Evolutionary conservation across 441 rosid species (phyloP).

Genomic region (Daphne laureola): DNA sequence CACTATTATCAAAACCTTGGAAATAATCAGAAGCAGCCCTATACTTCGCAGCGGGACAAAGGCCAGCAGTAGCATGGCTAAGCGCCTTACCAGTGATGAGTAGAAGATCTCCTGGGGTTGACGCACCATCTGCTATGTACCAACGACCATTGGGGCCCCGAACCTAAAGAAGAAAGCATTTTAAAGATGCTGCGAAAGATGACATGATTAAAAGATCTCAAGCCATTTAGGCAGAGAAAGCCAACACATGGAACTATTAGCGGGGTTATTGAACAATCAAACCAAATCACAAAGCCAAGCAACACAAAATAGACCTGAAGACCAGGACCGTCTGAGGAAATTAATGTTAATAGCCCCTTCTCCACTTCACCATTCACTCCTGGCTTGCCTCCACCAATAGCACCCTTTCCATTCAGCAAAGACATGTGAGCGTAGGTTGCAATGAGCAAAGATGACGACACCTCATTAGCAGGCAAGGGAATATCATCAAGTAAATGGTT

Average conservation of each 20-base stretch:
- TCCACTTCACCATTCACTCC: constrained; percentile 61
- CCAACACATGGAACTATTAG: too few species aligned
- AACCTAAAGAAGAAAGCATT: constrained; percentile 42
- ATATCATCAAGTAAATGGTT: constrained; percentile 86
- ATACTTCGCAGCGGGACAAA: constrained; percentile 78
- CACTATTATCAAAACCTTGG: constrained; percentile 42
- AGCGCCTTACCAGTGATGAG: constrained; percentile 94
- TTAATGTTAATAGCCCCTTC: constrained; percentile 79
- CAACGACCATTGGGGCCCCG: constrained; percentile 94
- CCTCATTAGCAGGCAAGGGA: constrained; percentile 83
- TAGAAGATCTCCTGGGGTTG: constrained; percentile 67
- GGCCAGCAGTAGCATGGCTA: constrained; percentile 92
- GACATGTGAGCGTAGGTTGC: constrained; percentile 60
- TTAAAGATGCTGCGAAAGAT: constrained; percentile 8
- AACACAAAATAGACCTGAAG: constrained; percentile 51
- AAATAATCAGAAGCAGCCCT: constrained; percentile 50
- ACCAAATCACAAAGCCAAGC: constrained; percentile 4
- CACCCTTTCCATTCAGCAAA: constrained; percentile 66
- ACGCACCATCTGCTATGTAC: constrained; percentile 83
- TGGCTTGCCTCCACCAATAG: constrained; percentile 63
- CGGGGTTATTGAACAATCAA: too few species aligned
- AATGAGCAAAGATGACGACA: constrained; percentile 77
- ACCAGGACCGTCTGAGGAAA: constrained; percentile 77
- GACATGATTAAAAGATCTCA: constrained; percentile 5
- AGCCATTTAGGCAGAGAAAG: background rate